A percentile compares a stretch with the other conserved stretches of the same genome.
phyloP scores from a whole-genome alignment of 768 basidiomycete species.

The Leccinum boreale region DNA sequence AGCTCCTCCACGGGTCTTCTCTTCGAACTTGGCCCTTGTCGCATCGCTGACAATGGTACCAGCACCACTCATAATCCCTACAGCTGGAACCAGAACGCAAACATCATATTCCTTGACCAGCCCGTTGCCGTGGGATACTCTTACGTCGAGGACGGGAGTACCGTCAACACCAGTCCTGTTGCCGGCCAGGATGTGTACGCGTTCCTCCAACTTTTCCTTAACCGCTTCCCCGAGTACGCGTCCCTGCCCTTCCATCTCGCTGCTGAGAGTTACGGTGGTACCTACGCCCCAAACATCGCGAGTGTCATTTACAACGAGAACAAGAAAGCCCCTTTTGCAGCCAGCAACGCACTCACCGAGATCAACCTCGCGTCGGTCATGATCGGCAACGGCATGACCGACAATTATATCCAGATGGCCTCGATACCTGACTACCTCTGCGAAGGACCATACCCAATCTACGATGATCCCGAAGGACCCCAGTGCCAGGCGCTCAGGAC shows the following conservation, averaged over 20 bases:
- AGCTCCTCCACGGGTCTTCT: conserved; percentile 80
- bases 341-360: conserved; percentile 41
- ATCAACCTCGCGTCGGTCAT: conserved; percentile 84
- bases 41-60: conserved; percentile 61
- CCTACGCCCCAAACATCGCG: conserved; percentile 84
- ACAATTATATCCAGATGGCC: conserved; percentile 78
- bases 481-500: conserved; percentile 59
- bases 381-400: conserved; percentile 85
- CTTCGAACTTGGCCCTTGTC: conserved; percentile 91
- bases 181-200: conserved; percentile 90
- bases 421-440: conserved; percentile 82
- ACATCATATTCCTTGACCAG: conserved; percentile 61
- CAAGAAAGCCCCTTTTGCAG: conserved; percentile 45
- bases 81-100: conserved; percentile 80
- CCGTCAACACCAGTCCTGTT: conserved; percentile 75
- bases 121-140: conserved; percentile 91
- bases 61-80: conserved; percentile 72
- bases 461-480: conserved; percentile 62
- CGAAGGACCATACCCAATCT: conserved; percentile 79
- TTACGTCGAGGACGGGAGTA: conserved; percentile 71
- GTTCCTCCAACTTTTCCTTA: conserved; percentile 77
- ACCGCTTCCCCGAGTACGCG: conserved; percentile 73
- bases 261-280: conserved; percentile 77
- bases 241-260: conserved; percentile 72
- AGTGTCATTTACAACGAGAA: conserved; percentile 79